Conservation (phyloP, 257 asterid species). For the Thymus quinquecostatus region DNA sequence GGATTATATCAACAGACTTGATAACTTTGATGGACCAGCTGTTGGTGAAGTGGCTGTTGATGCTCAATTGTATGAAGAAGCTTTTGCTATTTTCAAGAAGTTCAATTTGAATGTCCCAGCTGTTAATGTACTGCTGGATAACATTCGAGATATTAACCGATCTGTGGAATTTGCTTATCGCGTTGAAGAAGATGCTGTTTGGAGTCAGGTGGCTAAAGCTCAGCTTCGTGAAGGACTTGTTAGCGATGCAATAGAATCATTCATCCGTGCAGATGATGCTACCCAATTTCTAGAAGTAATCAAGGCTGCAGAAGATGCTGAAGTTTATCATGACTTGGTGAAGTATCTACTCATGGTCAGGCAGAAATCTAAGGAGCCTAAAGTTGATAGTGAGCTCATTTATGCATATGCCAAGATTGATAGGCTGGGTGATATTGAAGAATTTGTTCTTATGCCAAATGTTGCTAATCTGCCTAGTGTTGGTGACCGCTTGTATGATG, state of each 20-base stretch:
- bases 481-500: constrained; percentile 98
- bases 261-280: constrained; percentile 95
- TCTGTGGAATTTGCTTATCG: constrained; percentile 98
- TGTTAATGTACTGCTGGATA: constrained; percentile 88
- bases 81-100: constrained; percentile 95
- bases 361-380: constrained; percentile 96
- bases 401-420: constrained; percentile 99
- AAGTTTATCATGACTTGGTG: constrained; percentile 93
- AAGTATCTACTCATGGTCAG: constrained; percentile 98
- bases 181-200: constrained; percentile 98
- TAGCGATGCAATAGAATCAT: constrained; percentile 98
- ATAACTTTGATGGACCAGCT: constrained; percentile 99
- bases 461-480: constrained; percentile 98
- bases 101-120: constrained; percentile 99
- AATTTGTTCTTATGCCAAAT: constrained; percentile 97
- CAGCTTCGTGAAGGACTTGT: constrained; percentile 97
- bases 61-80: constrained; percentile 93
- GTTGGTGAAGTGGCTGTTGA: constrained; percentile 99
- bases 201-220: constrained; percentile 99
- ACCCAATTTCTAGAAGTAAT: constrained; percentile 92
- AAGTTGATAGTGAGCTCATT: constrained; percentile 97
- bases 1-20: constrained; percentile 97
- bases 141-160: constrained; percentile 87
- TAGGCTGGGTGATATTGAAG: constrained; percentile 92
- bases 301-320: constrained; percentile 83